A percentile compares a stretch with the other conserved stretches of the same genome.
Conservation (phyloP, 2,329 filamentous ascomycete genomes). For the Scedosporium aurantiacum region DNA sequence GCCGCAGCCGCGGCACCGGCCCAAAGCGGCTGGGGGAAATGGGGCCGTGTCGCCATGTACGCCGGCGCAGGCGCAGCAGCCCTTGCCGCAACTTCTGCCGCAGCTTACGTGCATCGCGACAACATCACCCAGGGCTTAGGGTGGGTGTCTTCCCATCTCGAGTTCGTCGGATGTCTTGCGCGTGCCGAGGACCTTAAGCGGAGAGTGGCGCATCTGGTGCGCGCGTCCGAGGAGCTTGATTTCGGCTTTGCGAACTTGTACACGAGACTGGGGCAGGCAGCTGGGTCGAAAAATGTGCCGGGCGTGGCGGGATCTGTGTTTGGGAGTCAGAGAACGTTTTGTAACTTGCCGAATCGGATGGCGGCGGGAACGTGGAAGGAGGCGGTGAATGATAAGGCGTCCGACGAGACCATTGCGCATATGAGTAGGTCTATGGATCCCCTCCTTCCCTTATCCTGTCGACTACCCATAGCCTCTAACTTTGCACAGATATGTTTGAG, state of each 20-base stretch:
- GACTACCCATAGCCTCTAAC: neutral
- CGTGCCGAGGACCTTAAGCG: conserved; percentile 71
- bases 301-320: conserved; percentile 45
- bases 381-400: conserved; percentile 67
- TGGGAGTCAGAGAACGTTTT: conserved; percentile 73
- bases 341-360: conserved; percentile 58
- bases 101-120: conserved; percentile 77
- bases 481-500: conserved; percentile 56
- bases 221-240: conserved; percentile 50
- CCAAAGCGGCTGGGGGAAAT: conserved; percentile 55
- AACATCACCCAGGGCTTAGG: conserved; percentile 63
- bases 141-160: conserved; percentile 84
- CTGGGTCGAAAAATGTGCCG: conserved; percentile 36
- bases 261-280: conserved; percentile 65
- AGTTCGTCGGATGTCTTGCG: conserved; percentile 84
- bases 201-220: conserved; percentile 58
- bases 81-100: conserved; percentile 69
- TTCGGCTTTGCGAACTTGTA: conserved; percentile 82
- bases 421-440: conserved; percentile 39
- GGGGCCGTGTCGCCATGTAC: conserved; percentile 76
- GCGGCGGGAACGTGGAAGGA: conserved; percentile 50
- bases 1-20: conserved; percentile 17
- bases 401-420: conserved; percentile 73
- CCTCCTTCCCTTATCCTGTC: neutral
- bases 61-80: conserved; percentile 77